phyloP scores from a whole-genome alignment of 345 rosid species.

The Turritis glabra region DNA sequence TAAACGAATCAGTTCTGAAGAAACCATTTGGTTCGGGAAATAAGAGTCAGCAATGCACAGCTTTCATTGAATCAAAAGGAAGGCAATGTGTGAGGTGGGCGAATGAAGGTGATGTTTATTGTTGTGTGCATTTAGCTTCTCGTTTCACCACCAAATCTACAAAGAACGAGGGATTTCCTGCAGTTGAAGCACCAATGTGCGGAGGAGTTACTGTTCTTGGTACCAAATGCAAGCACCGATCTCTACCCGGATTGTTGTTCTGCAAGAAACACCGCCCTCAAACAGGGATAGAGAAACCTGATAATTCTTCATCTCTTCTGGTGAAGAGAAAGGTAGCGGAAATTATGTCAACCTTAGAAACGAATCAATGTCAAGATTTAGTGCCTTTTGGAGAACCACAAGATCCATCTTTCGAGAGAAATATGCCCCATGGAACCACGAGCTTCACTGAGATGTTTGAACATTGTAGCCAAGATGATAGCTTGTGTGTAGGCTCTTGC shows the following conservation, averaged over 20 bases:
- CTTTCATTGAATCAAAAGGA: slow-evolving; percentile 91
- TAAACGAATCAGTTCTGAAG: slow-evolving; percentile 42
- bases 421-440: slow-evolving; percentile 42
- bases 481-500: slow-evolving; percentile 66
- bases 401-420: slow-evolving; percentile 42
- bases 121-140: slow-evolving; percentile 98
- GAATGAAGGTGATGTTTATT: slow-evolving; percentile 93
- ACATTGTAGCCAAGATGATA: slow-evolving; percentile 48
- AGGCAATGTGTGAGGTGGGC: slow-evolving; percentile 99
- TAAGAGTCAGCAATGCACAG: slow-evolving; percentile 82
- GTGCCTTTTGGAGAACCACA: slow-evolving; percentile 50
- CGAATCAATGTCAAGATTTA: slow-evolving; percentile 47
- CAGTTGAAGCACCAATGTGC: slow-evolving; percentile 68
- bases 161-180: slow-evolving; percentile 56
- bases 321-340: slow-evolving; percentile 64
- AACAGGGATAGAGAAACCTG: slow-evolving; percentile 35
- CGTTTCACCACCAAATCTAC: slow-evolving; percentile 70
- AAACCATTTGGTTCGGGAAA: slow-evolving; percentile 55
- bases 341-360: slow-evolving; percentile 44
- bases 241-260: slow-evolving; percentile 72
- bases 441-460: slow-evolving; percentile 50
- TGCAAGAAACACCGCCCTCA: slow-evolving; percentile 94
- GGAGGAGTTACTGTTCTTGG: slow-evolving; percentile 97
- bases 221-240: slow-evolving; percentile 90
- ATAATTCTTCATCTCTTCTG: slow-evolving; percentile 37